Base-by-base conservation (phyloP, 257 asterid genomes). In the Nicotiana attenuata region DNA sequence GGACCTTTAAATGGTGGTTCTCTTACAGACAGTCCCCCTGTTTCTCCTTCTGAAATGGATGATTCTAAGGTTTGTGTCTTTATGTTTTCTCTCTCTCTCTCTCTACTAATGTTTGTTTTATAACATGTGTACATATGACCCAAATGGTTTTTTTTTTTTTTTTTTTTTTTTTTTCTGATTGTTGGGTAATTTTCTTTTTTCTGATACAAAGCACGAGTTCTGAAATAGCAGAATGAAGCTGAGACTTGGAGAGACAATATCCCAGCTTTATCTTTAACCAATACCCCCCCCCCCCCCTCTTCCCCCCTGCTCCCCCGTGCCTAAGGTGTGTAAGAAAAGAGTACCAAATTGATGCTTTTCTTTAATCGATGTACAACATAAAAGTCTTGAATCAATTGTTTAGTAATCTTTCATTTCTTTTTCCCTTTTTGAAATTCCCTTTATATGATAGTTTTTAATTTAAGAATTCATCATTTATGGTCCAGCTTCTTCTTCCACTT, bases 1-100 rank as follows among this genome's bases (percentile, higher is more conserved):
- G 99, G 99, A 68, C 96, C 97, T 83, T 92, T 90, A 61, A 92
- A 88, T 78, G 98, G 96, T 69, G 93, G 94, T 85, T 85, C 99
- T 80, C 93, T 96, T 81, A 90, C 98, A 50, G 98, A 96, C 89
- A 96, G 98, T 86, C 97, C 99, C 35, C 98, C 99, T 31, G 94
- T 90, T 29, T 96, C 99, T 31, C 98, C 98, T 69, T 89, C 96
- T 41, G 96, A 93, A 84, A 86, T 96, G 85, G 98, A 92, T 65
- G 98, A 94, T 41, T 65, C 73, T 66, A 96, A 96, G 99, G 99
- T 96, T 56, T 67, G 5, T 61, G n/a, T 45, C 1, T 80, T n/a
- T 3, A 4, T 7, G 45, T 45, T 77, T 11, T 24, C 3, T 83
- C 31, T 63, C 11, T 24, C 3, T 83, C 31, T 63, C 61, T 45